Conservation (phyloP, 306 rosid species). For the Acacia melanoxylon region DNA sequence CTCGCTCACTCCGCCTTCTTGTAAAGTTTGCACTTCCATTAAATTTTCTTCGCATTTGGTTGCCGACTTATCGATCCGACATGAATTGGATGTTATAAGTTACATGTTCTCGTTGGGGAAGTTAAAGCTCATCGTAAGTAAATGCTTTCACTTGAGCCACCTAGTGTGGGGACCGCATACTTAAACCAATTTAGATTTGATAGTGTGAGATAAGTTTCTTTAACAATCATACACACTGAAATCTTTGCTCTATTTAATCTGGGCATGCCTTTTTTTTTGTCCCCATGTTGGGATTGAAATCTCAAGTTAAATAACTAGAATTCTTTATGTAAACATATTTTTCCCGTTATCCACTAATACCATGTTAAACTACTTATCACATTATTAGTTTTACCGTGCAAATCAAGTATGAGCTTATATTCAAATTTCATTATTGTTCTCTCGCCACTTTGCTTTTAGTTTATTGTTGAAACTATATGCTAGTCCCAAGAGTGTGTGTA, state of each 20-base stretch:
- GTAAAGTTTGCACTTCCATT: no score
- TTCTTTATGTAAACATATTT: not conserved
- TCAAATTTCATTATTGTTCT: not conserved
- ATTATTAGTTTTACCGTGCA: not conserved
- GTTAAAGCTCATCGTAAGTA: no score
- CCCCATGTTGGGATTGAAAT: conserved; percentile 13
- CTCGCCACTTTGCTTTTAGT: no score
- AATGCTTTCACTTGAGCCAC: no score
- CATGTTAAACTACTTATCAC: not conserved
- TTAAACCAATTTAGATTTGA: not conserved
- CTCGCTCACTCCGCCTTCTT: no score
- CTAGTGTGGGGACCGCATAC: not conserved
- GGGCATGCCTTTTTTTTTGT: not conserved
- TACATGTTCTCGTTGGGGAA: no score
- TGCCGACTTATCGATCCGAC: no score
- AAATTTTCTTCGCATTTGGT: no score
- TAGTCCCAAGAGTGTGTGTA: no score
- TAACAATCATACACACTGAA: not conserved
- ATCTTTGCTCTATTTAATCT: not conserved
- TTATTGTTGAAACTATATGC: no score
- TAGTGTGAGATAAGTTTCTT: not conserved
- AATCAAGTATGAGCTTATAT: not conserved
- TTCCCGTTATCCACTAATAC: not conserved
- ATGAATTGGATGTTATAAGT: no score
- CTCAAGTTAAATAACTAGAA: not conserved